phyloP scores from a whole-genome alignment of 352 stramenopile genomes.

The Globisporangium nunn region DNA sequence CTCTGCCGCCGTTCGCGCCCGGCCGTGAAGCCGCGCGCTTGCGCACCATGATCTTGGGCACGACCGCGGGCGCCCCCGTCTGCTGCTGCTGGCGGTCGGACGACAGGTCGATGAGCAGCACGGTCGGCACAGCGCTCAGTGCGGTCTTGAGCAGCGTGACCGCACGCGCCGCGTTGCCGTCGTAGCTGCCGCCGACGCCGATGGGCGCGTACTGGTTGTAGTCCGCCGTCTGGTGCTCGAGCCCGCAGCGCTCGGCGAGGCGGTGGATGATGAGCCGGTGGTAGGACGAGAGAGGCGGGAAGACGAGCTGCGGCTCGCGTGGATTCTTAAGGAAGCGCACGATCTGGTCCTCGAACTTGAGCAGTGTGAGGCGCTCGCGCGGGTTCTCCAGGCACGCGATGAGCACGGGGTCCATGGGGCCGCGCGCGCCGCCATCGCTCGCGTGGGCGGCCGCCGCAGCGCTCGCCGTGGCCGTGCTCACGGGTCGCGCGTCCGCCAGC shows the following conservation, averaged over 20 bases:
- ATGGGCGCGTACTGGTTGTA: slow-evolving; percentile 40
- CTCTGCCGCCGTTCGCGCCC: slow-evolving; percentile 24
- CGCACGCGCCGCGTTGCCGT: slow-evolving; percentile 60
- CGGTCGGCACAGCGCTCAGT: slow-evolving; percentile 61
- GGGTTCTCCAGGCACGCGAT: slow-evolving; percentile 74
- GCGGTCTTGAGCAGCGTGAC: slow-evolving; percentile 88
- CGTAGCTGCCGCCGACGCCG: slow-evolving; percentile 18
- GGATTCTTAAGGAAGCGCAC: slow-evolving; percentile 66
- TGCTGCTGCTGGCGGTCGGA: slow-evolving; percentile 59
- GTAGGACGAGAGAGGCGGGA: slow-evolving; percentile 82
- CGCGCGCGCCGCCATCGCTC: slow-evolving; percentile 17
- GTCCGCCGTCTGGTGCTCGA: slow-evolving; percentile 86
- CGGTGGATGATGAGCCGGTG: slow-evolving; percentile 89
- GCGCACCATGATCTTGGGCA: slow-evolving; percentile 91
- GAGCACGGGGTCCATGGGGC: slow-evolving; percentile 69
- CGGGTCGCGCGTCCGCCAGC: slow-evolving; percentile 19
- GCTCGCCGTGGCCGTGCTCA: slow-evolving; percentile 56
- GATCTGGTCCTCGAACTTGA: slow-evolving; percentile 87
- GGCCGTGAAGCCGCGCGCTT: slow-evolving; percentile 38
- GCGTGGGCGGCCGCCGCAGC: slow-evolving; percentile 21
- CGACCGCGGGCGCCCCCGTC: slow-evolving; percentile 56
- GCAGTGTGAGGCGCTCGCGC: slow-evolving; percentile 68
- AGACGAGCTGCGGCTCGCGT: slow-evolving; percentile 62
- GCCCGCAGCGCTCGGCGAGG: slow-evolving; percentile 88
- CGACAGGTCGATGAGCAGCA: slow-evolving; percentile 88